Base-by-base conservation (phyloP, 768 basidiomycete genomes). In the Artomyces pyxidatus region DNA sequence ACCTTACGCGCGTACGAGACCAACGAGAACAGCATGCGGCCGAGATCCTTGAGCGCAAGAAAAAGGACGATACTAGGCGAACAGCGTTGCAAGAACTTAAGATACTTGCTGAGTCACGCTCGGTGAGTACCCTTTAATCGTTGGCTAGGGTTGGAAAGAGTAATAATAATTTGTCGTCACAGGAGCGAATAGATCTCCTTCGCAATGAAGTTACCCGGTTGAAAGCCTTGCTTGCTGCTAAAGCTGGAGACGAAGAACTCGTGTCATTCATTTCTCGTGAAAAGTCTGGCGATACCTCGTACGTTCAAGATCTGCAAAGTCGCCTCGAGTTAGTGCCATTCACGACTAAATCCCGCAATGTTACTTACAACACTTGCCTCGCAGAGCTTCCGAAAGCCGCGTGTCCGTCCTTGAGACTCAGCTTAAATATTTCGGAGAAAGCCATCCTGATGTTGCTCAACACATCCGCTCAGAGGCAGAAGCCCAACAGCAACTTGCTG, bases 211-310 rank as follows among this genome's bases (percentile, higher is more conserved):
- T 86, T 10, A 73, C 69, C 37, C 75, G 92, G 21, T 71, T 85
- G 54, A 88, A 85, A 63, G 74, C 84, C 14, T 76, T 78, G 26
- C 68, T 94, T n/a, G 91, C 88, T 17, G 88, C 89, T 0, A 67
- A 80, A 23, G 71, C 76, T 1, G 81, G 83, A 6, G 75, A 85
- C 21, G 78, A 81, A 52, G 85, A 90, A 42, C 70, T 91, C 28
- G 72, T 93, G 64, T 66, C 67, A 4, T 89, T 90, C 62, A 74
- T 94, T 54, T 68, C 81, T 46, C 71, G 71, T 39, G 78, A 74
- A 17, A 71, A 76, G 38, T 67, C 73, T 5, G 76, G 79, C 16
- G 74, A 81, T 48, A 59, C 63, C 1, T 65, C 69, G 11, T 83
- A 77, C 55, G 69, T 82, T 3, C 69, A 74, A 17, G 63, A 71